Percentiles rank a stretch among this genome's conserved stretches.
Conservation (phyloP, 1,284 basidiomycete species). For the Leccinum variabile region DNA sequence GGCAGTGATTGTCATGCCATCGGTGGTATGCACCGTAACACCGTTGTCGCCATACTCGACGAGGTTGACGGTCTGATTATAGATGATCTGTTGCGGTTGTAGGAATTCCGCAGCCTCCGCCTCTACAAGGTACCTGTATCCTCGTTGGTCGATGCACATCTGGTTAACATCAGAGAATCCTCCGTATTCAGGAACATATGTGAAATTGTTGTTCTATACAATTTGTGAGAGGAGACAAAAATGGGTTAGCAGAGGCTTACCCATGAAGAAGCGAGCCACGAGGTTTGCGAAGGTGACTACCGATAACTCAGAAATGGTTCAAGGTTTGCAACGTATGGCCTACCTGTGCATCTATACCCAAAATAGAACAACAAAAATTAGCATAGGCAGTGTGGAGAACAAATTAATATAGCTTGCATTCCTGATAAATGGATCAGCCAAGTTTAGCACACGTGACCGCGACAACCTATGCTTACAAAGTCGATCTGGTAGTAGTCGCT, state of each 20-base stretch:
- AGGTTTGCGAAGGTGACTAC: constrained; percentile 61
- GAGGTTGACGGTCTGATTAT: constrained; percentile 53
- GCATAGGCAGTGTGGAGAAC: not conserved
- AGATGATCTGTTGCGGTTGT: constrained; percentile 43
- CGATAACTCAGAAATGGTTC: not conserved
- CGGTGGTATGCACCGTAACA: constrained; percentile 47
- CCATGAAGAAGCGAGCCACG: constrained; percentile 62
- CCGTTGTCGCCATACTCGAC: constrained; percentile 48
- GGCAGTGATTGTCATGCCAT: constrained; percentile 46
- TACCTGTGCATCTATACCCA: constrained; percentile 30
- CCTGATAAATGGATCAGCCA: constrained; percentile 14
- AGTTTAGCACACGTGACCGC: not conserved
- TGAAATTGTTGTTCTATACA: constrained; percentile 60
- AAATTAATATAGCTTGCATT: constrained; percentile 22
- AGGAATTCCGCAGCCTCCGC: constrained; percentile 56
- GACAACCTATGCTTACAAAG: constrained; percentile 23
- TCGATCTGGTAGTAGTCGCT: constrained; percentile 56
- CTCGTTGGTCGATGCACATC: constrained; percentile 60
- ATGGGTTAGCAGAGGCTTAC: constrained; percentile 34
- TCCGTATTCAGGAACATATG: constrained; percentile 53
- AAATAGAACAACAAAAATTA: constrained; percentile 11
- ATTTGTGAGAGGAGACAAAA: constrained; percentile 12
- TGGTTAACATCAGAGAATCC: constrained; percentile 61
- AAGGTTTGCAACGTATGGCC: not conserved
- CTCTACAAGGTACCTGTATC: constrained; percentile 57